Conservation (phyloP, 164 flowering plant species). For the Sextonia rubra region DNA sequence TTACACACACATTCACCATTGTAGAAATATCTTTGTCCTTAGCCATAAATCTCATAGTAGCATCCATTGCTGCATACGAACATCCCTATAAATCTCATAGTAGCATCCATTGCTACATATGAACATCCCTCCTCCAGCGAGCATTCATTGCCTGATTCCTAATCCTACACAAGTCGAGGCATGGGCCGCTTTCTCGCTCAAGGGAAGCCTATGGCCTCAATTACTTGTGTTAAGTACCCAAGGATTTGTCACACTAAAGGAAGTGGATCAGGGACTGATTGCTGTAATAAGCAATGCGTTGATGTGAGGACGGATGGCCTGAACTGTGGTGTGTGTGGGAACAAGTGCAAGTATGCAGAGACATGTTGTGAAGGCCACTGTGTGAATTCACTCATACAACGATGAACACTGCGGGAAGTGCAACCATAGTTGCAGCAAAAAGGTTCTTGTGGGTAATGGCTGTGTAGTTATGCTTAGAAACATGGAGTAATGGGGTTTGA, state of each 20-base stretch:
- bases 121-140: neutral
- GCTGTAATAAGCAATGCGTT: constrained; percentile 22
- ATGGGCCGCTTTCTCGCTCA: neutral
- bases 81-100: no score
- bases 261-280: constrained; percentile 13
- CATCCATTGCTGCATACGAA: neutral
- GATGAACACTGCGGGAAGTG: constrained; percentile 18
- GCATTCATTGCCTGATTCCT: neutral
- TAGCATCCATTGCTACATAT: neutral
- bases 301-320: constrained; percentile 12
- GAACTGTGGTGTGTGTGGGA: constrained; percentile 23
- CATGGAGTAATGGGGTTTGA: no score
- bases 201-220: neutral
- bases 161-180: neutral
- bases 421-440: constrained; percentile 13
- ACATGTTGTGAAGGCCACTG: constrained; percentile 22
- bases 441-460: constrained; percentile 6
- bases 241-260: constrained; percentile 13
- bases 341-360: constrained; percentile 18
- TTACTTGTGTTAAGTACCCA: constrained; percentile 14
- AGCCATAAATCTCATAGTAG: neutral
- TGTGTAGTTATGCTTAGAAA: constrained; percentile 16
- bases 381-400: constrained; percentile 12
- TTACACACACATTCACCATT: neutral
- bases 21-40: neutral